Evolutionary conservation across 1,284 basidiomycete genomes (phyloP).

Genomic region (Irpex lacteus): DNA sequence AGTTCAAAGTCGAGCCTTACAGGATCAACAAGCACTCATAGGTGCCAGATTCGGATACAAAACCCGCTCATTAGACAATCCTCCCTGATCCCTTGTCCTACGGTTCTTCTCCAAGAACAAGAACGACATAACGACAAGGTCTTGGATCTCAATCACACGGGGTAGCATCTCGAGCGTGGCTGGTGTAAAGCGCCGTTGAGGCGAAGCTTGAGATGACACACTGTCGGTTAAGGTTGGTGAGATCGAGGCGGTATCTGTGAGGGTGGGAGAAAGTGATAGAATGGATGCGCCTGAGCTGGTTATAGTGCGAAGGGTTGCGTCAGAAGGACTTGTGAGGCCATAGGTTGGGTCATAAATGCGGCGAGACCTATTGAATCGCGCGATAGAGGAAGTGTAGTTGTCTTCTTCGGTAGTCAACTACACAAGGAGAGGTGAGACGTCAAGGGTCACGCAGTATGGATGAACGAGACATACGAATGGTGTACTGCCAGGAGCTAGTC

Average conservation of each 20-base stretch:
- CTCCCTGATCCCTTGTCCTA: constrained; percentile 5
- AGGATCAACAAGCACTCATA: background rate
- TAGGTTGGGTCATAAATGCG: constrained; percentile 14
- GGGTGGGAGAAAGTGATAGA: constrained; percentile 12
- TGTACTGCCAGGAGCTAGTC: constrained; percentile 30
- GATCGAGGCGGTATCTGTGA: constrained; percentile 17
- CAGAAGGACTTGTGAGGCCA: background rate
- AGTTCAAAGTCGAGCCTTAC: background rate
- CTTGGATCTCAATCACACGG: constrained; percentile 34
- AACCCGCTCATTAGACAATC: background rate
- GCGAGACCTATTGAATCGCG: constrained; percentile 33
- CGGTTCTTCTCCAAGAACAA: constrained; percentile 33
- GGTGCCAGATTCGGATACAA: background rate
- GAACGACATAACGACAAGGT: constrained; percentile 38
- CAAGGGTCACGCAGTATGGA: background rate
- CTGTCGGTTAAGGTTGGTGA: constrained; percentile 11
- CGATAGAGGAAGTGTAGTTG: constrained; percentile 31
- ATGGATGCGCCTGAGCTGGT: background rate
- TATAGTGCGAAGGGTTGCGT: background rate
- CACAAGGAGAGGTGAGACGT: background rate
- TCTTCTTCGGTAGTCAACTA: constrained; percentile 36
- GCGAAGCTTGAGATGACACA: background rate
- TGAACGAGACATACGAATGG: background rate
- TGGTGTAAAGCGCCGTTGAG: constrained; percentile 11
- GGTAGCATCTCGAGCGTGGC: constrained; percentile 33